Evolutionary conservation across 306 rosid genomes (phyloP).

Genomic region (Astragalus membranaceus): DNA sequence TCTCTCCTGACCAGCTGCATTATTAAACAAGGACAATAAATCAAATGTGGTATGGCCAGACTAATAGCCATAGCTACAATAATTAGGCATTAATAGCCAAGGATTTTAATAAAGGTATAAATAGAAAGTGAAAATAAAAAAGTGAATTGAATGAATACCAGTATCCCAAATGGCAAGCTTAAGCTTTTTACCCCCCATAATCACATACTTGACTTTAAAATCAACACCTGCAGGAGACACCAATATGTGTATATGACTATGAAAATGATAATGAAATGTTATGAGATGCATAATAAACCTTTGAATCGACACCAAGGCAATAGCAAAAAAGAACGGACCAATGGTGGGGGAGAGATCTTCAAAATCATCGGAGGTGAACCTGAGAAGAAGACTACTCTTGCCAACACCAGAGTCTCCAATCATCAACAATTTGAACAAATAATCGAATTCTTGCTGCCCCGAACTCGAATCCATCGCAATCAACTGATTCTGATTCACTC

Average conservation of each 20-base stretch:
- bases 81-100: neutral
- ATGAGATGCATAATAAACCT: too few species aligned
- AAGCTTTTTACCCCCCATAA: conserved; percentile 54
- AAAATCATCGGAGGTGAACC: conserved; percentile 67
- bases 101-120: neutral
- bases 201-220: conserved; percentile 69
- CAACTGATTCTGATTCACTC: conserved; percentile 17
- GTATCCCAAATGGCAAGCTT: conserved; percentile 93
- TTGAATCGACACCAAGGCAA: too few species aligned
- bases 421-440: conserved; percentile 79
- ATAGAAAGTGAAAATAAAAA: neutral
- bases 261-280: too few species aligned
- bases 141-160: too few species aligned
- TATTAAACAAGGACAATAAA: conserved; percentile 17
- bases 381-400: conserved; percentile 80
- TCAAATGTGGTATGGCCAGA: conserved; percentile 14
- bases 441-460: conserved; percentile 68
- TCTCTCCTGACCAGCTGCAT: conserved; percentile 97
- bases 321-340: conserved; percentile 41
- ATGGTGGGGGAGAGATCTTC: conserved; percentile 87
- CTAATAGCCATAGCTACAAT: neutral
- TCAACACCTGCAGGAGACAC: conserved; percentile 59
- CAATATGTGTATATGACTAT: too few species aligned
- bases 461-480: conserved; percentile 55
- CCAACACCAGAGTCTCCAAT: conserved; percentile 95